Base-by-base conservation (phyloP, 345 rosid species). In the Salix dunnii region DNA sequence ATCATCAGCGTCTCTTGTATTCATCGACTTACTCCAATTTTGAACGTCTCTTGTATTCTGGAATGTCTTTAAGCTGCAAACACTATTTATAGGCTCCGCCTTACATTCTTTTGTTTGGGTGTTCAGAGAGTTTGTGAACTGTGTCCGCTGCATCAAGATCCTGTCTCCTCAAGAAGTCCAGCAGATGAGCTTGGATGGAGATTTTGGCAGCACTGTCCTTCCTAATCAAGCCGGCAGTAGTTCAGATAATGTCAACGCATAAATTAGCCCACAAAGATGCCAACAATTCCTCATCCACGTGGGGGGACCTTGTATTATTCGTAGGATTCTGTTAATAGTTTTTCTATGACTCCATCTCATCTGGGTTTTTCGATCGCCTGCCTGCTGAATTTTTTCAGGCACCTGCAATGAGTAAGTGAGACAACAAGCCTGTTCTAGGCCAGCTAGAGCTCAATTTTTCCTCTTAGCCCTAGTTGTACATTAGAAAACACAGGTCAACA, bases 141-240 rank as follows among this genome's bases (percentile, higher is more conserved):
- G 96, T 74, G 90, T 91, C 28, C 84, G 90, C 23, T 85, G 81
- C 83, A 88, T 91, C 76, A 91, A 88, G 87, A 91, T 91, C 78
- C 72, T 91, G 13, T 88, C 92, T 7, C 96, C 96, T 31, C 96
- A 87, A 63, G 96, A 91, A 85, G 96, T 88, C 28, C 90, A 87
- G 75, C 93, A 91, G 77, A 89, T 89, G 96, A 89, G 93, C 77
- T 70, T 88, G 85, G 92, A 86, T 81, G 96, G 89, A 72, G 93
- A 87, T 73, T 84, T 88, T 25, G 89, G 89, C 48, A 90, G 82
- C 72, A 67, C 84, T 40, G 80, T 82, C 73, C 87, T 84, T 73
- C 86, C 84, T 18, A 89, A 84, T 80, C 93, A 88, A 71, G 89
- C 93, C 23, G 87, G 96, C 79, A 88, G 92, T 79, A 87, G 92